Base-by-base conservation (phyloP, 1,284 basidiomycete species). In the Acaromyces ingoldii region DNA sequence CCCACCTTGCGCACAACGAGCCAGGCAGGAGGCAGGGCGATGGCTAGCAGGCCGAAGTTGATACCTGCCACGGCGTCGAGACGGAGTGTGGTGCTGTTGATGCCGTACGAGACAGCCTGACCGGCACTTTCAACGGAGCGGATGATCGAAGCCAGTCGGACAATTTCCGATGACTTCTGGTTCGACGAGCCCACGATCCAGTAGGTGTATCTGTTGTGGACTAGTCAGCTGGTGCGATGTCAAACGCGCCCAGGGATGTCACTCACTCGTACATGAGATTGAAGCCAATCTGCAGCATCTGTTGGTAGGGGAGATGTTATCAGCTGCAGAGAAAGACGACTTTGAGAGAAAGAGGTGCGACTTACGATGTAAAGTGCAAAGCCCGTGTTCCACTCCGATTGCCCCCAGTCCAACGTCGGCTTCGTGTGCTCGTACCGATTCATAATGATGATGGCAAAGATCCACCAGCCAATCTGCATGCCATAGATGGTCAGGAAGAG, bases 381-480 rank as follows among this genome's bases (percentile, higher is more conserved):
- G 0, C 68, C 72, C 0, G 40, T 44, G 0, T 63, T 67, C 50
- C 73, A 77, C 4, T 62, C 62, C 4, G 36, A 6, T 1, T 66
- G 54, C 17, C 55, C 52, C 75, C 75, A 77, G 58, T 67, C 67
- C 29, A 63, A 41, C 0, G 46, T 40, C 3, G 65, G 63, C 0
- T 15, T n/a, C 7, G 48, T 53, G 13, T 48, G 50, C 51, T 65
- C 56, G 43, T 61, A 67, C 33, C 31, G 21, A 24, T 55, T 41
- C 55, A 63, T 62, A 28, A 74, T 60, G 48, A 73, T 63, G 24
- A 76, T 65, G 15, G 70, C 65, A 70, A 72, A 78, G 26, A 72
- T 62, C 67, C 73, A 75, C 44, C 62, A 61, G 13, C 49, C 66
- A 17, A 60, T 63, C 30, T 64, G 54, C 7, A 75, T 34, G 1